A percentile compares a stretch with the other conserved stretches of the same genome.
Evolutionary conservation across 2,329 filamentous ascomycete genomes (phyloP).

Genomic region (Phialocephala subalpina): DNA sequence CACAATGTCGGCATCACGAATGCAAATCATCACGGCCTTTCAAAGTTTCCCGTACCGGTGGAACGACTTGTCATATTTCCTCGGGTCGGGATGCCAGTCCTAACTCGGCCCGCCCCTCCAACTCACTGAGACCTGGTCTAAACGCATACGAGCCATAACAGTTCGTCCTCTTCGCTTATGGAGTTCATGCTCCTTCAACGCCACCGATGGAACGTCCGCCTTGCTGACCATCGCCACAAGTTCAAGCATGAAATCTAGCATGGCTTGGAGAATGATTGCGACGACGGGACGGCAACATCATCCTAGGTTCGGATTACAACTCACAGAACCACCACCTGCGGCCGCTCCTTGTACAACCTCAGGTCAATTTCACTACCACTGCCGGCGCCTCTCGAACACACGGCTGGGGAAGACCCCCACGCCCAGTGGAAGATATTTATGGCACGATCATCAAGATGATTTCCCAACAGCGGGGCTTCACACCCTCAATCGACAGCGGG

Average conservation of each 20-base stretch:
- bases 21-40: background rate
- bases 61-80: background rate
- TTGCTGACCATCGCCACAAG: background rate
- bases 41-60: too few relatives aligned
- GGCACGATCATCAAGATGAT: too few relatives aligned
- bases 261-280: background rate
- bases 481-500: too few relatives aligned
- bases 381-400: background rate
- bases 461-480: too few relatives aligned
- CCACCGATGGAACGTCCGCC: background rate
- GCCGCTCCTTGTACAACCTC: slow-evolving; percentile 4
- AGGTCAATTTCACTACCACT: background rate
- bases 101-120: background rate
- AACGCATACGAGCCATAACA: background rate
- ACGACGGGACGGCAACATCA: background rate
- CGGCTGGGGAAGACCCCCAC: background rate
- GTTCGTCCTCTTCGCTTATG: background rate
- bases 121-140: background rate
- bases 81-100: background rate
- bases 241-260: background rate
- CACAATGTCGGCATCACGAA: too few relatives aligned
- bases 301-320: background rate
- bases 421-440: background rate
- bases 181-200: slow-evolving; percentile 2
- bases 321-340: background rate